Percentiles rank a stretch among this genome's conserved stretches.
These are phyloP conservation scores for Erythrophleum ivorense DNA, from an alignment of 331 rosid species.

Conservation along the genomic window DNA sequence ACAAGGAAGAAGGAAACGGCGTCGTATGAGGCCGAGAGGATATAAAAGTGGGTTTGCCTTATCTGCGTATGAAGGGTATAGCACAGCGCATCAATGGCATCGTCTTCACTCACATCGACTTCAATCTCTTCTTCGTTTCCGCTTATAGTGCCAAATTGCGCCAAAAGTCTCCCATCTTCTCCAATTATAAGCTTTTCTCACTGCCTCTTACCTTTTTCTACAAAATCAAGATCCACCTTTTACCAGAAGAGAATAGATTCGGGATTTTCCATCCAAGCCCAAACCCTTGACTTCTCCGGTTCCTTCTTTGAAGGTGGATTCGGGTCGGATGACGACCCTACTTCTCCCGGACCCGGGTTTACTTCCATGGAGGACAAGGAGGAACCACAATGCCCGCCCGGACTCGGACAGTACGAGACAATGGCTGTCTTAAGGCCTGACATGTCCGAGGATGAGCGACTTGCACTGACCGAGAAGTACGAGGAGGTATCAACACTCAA, in stretches of 20 bases:
- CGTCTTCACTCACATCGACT: conserved; percentile 57
- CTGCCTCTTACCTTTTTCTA: neutral
- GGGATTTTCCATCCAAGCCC: conserved; percentile 33
- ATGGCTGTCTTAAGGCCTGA: conserved; percentile 87
- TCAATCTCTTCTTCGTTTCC: conserved; percentile 48
- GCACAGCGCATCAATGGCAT: conserved; percentile 57
- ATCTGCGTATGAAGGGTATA: neutral
- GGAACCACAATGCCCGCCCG: conserved; percentile 69
- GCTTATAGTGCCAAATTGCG: conserved; percentile 35
- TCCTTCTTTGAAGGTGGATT: conserved; percentile 64
- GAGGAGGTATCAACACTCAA: conserved; percentile 70
- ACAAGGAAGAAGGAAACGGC: neutral
- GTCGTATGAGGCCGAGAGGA: neutral
- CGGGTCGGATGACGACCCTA: conserved; percentile 62
- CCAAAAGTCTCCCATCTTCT: conserved; percentile 31
- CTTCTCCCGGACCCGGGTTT: neutral
- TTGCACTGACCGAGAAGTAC: conserved; percentile 81
- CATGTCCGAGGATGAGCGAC: conserved; percentile 88
- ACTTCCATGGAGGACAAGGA: conserved; percentile 21
- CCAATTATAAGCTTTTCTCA: conserved; percentile 26
- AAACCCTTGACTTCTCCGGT: conserved; percentile 64
- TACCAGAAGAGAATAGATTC: conserved; percentile 2
- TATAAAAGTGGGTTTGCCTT: neutral
- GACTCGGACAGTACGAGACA: conserved; percentile 81
- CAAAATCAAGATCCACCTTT: neutral